These are phyloP conservation scores for Hirsutella rhossiliensis DNA, from an alignment of 2,329 filamentous ascomycete species.

Conservation along the genomic window DNA sequence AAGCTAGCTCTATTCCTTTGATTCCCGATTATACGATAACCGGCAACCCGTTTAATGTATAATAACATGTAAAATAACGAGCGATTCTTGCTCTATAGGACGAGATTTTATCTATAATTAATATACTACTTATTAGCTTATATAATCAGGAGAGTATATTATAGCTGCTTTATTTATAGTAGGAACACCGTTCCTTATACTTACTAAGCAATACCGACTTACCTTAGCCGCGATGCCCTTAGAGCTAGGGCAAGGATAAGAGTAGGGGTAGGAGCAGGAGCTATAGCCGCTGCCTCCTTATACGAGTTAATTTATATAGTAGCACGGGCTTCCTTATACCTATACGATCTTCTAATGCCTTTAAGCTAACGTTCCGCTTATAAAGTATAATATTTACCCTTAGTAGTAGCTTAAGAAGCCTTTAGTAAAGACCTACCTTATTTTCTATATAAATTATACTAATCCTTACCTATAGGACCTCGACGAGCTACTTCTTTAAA, in stretches of 20 bases:
- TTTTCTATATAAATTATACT: neutral
- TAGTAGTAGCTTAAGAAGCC: constrained; percentile 2
- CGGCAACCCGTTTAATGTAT: no score
- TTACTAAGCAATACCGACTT: neutral
- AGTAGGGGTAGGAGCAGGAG: no score
- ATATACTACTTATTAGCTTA: no score
- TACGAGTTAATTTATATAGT: neutral
- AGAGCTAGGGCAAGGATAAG: neutral
- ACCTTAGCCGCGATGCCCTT: neutral
- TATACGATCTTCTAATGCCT: neutral
- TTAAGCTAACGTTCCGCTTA: neutral
- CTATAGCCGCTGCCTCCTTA: neutral
- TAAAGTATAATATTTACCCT: constrained; percentile 1
- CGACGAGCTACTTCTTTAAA: neutral
- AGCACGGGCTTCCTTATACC: neutral
- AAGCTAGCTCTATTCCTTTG: no score
- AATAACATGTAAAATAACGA: no score
- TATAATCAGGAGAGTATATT: no score
- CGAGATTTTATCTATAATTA: no score
- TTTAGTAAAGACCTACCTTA: neutral
- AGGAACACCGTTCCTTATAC: no score
- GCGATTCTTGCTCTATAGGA: no score
- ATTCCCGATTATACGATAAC: no score
- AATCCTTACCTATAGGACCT: neutral
- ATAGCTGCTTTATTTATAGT: no score